Conservation (phyloP, 2,329 filamentous ascomycete species). For the Aureobasidium zeae region DNA sequence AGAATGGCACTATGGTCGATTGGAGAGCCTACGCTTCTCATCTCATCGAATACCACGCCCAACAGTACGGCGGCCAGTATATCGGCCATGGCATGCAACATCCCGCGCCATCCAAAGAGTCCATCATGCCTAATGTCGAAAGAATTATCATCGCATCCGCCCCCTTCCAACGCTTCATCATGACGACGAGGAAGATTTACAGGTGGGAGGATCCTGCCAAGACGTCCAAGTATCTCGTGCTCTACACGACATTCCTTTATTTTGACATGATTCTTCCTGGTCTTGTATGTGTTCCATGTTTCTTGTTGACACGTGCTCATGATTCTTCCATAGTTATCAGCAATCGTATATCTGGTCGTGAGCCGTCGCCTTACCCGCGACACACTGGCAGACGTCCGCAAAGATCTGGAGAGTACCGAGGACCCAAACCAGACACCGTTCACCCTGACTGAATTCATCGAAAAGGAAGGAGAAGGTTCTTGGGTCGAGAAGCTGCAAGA, state of each 20-base stretch:
- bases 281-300: constrained; percentile 19
- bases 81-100: constrained; percentile 28
- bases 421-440: constrained; percentile 25
- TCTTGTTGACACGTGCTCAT: not conserved
- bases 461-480: not conserved
- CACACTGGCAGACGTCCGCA: constrained; percentile 25
- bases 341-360: constrained; percentile 22
- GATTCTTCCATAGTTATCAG: constrained; percentile 20
- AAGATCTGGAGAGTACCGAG: constrained; percentile 27
- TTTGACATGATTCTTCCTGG: constrained; percentile 25
- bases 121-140: constrained; percentile 30
- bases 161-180: constrained; percentile 29
- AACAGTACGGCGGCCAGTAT: constrained; percentile 31
- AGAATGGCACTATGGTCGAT: not conserved
- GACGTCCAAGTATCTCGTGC: constrained; percentile 26
- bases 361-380: constrained; percentile 20
- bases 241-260: constrained; percentile 25
- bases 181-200: constrained; percentile 29
- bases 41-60: constrained; percentile 23
- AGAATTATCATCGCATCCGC: constrained; percentile 31
- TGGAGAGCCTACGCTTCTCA: constrained; percentile 15
- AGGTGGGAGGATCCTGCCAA: constrained; percentile 29
- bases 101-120: constrained; percentile 27
- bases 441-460: not conserved
- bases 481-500: constrained; percentile 1